These are phyloP conservation scores for Trichoderma cornu-damae DNA, from an alignment of 2,329 filamentous ascomycete species.

Conservation along the genomic window DNA sequence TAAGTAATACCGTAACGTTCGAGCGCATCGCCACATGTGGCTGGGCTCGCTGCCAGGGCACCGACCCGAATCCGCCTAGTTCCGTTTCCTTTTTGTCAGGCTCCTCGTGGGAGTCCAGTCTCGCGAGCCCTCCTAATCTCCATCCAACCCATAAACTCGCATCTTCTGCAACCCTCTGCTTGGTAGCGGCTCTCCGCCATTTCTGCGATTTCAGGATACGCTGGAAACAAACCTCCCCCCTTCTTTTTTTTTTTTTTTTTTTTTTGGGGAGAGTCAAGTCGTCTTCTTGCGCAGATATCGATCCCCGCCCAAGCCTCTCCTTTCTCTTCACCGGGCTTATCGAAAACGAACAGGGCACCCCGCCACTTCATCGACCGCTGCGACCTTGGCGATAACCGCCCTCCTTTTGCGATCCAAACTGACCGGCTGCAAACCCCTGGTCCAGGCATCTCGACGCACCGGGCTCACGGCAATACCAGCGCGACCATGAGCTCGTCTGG, in stretches of 20 bases:
- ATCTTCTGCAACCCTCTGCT: slow-evolving; percentile 17
- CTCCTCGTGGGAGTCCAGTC: slow-evolving; percentile 30
- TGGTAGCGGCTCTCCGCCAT: slow-evolving; percentile 5
- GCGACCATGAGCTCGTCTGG: slow-evolving; percentile 31
- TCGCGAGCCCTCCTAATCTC: slow-evolving; percentile 32
- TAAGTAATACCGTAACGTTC: too few species aligned
- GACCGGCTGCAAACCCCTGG: not conserved
- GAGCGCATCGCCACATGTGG: slow-evolving; percentile 18
- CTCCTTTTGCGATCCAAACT: not conserved
- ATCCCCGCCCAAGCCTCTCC: not conserved
- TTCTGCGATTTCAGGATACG: slow-evolving; percentile 5
- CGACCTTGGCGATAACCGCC: slow-evolving; percentile 11
- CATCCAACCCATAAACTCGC: slow-evolving; percentile 24
- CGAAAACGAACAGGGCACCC: slow-evolving; percentile 14
- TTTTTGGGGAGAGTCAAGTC: not conserved
- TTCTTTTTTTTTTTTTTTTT: too few species aligned
- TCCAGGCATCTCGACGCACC: not conserved
- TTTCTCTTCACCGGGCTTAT: slow-evolving; percentile 16
- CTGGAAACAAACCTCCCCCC: too few species aligned
- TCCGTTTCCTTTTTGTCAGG: slow-evolving; percentile 28
- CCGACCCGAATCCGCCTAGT: slow-evolving; percentile 23
- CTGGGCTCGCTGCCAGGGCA: slow-evolving; percentile 21
- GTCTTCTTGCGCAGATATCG: not conserved
- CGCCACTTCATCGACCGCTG: slow-evolving; percentile 8
- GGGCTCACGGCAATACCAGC: not conserved